Conservation (phyloP, 225 moss, liverwort and hornwort genomes). For the Bryum argenteum region DNA sequence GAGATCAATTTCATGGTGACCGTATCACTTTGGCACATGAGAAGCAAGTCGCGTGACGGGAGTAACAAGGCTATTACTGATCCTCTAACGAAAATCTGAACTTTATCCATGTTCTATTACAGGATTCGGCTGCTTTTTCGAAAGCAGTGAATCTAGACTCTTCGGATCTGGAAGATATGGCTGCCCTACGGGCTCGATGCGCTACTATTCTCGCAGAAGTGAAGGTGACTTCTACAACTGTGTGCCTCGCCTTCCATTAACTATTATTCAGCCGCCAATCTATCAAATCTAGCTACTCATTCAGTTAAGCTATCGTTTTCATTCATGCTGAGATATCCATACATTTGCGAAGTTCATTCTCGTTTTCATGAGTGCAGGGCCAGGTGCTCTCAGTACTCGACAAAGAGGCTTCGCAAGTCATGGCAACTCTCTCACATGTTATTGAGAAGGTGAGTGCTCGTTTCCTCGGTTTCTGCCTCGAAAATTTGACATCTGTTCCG, state of each 20-base stretch:
- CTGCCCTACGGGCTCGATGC: conserved; percentile 65
- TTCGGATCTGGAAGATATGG: conserved; percentile 44
- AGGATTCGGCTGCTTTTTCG: conserved; percentile 35
- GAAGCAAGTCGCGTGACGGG: not conserved
- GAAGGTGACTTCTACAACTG: conserved; percentile 45
- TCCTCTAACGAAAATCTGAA: not conserved
- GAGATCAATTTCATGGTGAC: not conserved
- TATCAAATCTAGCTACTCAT: not conserved
- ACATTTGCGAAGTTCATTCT: not conserved
- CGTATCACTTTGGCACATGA: not conserved
- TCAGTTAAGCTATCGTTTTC: too few relatives aligned
- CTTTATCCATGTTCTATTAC: not conserved
- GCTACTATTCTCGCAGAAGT: conserved; percentile 70
- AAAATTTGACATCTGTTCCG: conserved; percentile 11
- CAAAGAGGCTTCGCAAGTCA: conserved; percentile 78
- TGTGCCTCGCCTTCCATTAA: not conserved
- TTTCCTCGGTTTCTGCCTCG: conserved; percentile 7
- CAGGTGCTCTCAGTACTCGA: conserved; percentile 85
- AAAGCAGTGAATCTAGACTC: conserved; percentile 21
- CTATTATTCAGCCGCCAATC: not conserved
- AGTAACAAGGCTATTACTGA: conserved; percentile 1
- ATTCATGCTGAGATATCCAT: not conserved
- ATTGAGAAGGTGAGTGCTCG: conserved; percentile 69
- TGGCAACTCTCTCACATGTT: conserved; percentile 73
- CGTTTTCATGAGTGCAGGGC: conserved; percentile 55